phyloP scores from a whole-genome alignment of 169 alveolate genomes.

The Plasmodium coatneyi region DNA sequence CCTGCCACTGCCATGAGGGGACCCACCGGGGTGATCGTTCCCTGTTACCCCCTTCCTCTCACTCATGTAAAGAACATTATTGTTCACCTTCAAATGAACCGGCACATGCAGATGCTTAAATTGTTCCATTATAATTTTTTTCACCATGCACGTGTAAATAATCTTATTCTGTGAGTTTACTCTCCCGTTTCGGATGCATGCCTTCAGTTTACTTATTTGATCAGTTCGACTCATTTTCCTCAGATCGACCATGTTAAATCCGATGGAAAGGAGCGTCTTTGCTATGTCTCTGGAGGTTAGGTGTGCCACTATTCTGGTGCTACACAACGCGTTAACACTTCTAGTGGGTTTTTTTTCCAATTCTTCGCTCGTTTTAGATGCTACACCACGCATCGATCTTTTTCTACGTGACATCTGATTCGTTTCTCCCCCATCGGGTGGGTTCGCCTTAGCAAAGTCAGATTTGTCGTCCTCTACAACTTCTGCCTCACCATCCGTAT shows the following conservation, averaged over 20 bases:
- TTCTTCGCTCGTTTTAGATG: background rate
- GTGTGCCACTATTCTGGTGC: background rate
- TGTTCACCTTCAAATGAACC: conserved; percentile 28
- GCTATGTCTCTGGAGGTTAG: conserved; percentile 20
- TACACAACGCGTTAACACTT: background rate
- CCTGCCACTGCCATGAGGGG: background rate
- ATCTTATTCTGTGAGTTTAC: conserved; percentile 13
- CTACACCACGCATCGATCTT: background rate
- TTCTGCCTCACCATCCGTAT: background rate
- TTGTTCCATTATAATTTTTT: conserved; percentile 47
- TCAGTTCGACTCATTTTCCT: conserved; percentile 36
- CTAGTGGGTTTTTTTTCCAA: background rate
- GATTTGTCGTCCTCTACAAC: background rate
- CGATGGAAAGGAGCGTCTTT: conserved; percentile 1
- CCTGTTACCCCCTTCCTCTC: background rate
- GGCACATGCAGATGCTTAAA: conserved; percentile 37
- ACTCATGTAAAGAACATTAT: conserved; percentile 18
- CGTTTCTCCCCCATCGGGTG: background rate
- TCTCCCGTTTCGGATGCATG: background rate
- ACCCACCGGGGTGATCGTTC: background rate
- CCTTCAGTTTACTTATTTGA: conserved; percentile 31
- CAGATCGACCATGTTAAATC: background rate
- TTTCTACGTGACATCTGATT: background rate
- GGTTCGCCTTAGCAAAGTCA: background rate
- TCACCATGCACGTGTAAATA: conserved; percentile 43